Evolutionary conservation across 805 yeast species (phyloP).

Genomic region (Pichia heedii): DNA sequence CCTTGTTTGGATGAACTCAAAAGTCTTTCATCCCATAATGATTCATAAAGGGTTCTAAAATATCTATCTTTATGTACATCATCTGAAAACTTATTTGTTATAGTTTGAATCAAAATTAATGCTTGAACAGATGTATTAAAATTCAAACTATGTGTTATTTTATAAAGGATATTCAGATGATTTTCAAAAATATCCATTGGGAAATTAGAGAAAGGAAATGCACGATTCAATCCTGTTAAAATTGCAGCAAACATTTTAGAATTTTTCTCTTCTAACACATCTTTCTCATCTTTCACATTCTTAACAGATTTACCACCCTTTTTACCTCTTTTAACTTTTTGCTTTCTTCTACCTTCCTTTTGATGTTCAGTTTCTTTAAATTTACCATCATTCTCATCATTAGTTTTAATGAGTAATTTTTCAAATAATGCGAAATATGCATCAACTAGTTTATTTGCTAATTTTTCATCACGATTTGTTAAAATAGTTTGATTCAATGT

Average conservation of each 20-base stretch:
- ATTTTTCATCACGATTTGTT: constrained; percentile 62
- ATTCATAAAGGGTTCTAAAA: constrained; percentile 83
- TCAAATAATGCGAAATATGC: constrained; percentile 85
- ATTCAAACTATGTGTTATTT: constrained; percentile 88
- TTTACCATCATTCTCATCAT: constrained; percentile 32
- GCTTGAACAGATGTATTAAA: constrained; percentile 94
- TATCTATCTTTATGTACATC: constrained; percentile 46
- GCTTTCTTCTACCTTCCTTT: constrained; percentile 56
- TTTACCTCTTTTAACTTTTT: constrained; percentile 71
- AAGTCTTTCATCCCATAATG: constrained; percentile 76
- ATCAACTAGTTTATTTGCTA: constrained; percentile 76
- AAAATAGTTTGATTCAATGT: constrained; percentile 90
- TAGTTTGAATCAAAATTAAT: constrained; percentile 73
- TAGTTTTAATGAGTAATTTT: constrained; percentile 64
- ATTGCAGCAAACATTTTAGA: constrained; percentile 82
- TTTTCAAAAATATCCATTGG: constrained; percentile 59
- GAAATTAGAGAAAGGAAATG: constrained; percentile 83
- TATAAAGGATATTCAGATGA: constrained; percentile 78
- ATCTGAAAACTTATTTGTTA: constrained; percentile 44
- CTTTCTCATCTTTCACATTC: constrained; percentile 52
- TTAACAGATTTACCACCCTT: constrained; percentile 82
- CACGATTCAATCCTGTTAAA: constrained; percentile 90
- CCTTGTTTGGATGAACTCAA: constrained; percentile 87
- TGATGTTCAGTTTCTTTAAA: constrained; percentile 40
- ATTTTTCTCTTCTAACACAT: constrained; percentile 67